A percentile compares a stretch with the other conserved stretches of the same genome.
These are phyloP conservation scores for Sporothrix pallida DNA, from an alignment of 2,329 filamentous ascomycete genomes.

Conservation along the genomic window DNA sequence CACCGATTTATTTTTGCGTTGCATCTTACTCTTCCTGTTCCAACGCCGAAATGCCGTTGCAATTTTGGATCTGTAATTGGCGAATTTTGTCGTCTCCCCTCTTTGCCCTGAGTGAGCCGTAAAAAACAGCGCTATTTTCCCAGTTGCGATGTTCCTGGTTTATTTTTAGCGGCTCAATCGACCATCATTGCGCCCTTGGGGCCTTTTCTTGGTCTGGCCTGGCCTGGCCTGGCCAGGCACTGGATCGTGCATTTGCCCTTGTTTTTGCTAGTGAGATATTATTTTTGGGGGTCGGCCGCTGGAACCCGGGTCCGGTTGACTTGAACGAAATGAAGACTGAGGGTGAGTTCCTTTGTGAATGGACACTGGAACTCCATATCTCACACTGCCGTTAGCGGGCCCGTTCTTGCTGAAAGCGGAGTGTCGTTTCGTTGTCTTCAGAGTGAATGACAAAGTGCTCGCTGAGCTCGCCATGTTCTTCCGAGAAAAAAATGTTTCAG, in stretches of 20 bases:
- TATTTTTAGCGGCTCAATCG: constrained; percentile 26
- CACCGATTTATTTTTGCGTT: neutral
- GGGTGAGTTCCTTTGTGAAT: neutral
- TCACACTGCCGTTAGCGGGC: constrained; percentile 17
- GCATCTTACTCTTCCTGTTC: neutral
- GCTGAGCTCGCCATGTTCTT: neutral
- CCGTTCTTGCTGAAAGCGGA: constrained; percentile 25
- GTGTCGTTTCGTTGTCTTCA: neutral
- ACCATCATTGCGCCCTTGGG: neutral
- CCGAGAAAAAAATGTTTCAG: constrained; percentile 27
- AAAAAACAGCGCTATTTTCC: constrained; percentile 16
- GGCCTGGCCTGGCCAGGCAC: constrained; percentile 6
- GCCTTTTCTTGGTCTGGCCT: neutral
- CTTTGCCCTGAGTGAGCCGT: neutral
- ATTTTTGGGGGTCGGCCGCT: constrained; percentile 10
- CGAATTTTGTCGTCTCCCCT: neutral
- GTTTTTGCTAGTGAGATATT: neutral
- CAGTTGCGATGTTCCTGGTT: constrained; percentile 21
- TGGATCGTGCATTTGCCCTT: neutral
- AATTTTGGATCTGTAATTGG: neutral
- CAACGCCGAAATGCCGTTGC: neutral
- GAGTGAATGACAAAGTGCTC: neutral
- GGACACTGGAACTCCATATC: constrained; percentile 4
- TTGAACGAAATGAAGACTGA: neutral
- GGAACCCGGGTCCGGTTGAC: neutral